phyloP scores from a whole-genome alignment of 179 eudicot genomes.

The Actinidia chinensis region DNA sequence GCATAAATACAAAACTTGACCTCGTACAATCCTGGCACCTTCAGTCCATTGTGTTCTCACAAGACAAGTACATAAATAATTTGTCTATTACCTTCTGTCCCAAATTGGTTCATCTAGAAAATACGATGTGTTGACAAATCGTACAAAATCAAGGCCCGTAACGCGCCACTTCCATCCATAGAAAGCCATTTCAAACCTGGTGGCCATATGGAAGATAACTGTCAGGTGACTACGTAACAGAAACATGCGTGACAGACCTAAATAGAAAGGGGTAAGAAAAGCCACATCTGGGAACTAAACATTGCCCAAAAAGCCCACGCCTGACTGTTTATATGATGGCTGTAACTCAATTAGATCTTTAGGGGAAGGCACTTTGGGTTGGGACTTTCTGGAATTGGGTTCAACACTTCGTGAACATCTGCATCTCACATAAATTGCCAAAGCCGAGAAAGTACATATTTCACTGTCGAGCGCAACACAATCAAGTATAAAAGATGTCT shows the following conservation, averaged over 20 bases:
- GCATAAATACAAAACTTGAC: no score
- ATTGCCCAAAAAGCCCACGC: no score
- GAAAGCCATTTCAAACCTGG: slow-evolving; percentile 76
- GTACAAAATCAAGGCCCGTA: slow-evolving; percentile 98
- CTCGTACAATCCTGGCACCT: not conserved
- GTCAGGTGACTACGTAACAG: not conserved
- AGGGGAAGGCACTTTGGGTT: slow-evolving; percentile 97
- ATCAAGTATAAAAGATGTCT: slow-evolving; percentile 87
- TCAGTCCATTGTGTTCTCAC: not conserved
- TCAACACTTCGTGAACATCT: slow-evolving; percentile 77
- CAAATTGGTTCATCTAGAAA: slow-evolving; percentile 98
- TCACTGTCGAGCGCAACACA: slow-evolving; percentile 85
- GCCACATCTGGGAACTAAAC: not conserved
- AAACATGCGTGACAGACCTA: not conserved
- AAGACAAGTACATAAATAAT: no score
- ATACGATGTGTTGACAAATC: slow-evolving; percentile 89
- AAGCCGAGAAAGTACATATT: slow-evolving; percentile 81
- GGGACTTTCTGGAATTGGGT: slow-evolving; percentile 93
- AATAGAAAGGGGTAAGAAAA: not conserved
- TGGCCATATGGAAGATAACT: not conserved
- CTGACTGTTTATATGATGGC: slow-evolving; percentile 92
- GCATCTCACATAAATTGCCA: slow-evolving; percentile 79
- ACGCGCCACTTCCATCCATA: slow-evolving; percentile 99
- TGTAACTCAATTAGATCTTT: slow-evolving; percentile 96
- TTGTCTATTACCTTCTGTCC: slow-evolving; percentile 80